Evolutionary conservation across 164 flowering plant species (phyloP).

Genomic region (grape (Vitis vinifera)): ASM3070453v1 NC_081818.1:30162501-30163000

Average conservation of each 20-base stretch:
- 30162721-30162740: constrained; percentile 4
- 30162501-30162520: constrained; percentile 1
- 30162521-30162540: constrained; percentile 7
- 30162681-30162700: constrained; percentile 40
- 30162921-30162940: constrained; percentile 32
- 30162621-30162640: constrained; percentile 3
- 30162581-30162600: constrained; percentile 27
- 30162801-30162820: constrained; percentile 38
- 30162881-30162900: constrained; percentile 40
- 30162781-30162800: constrained; percentile 36
- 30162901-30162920: constrained; percentile 35
- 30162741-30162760: background rate
- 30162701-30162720: constrained; percentile 29
- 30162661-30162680: constrained; percentile 45
- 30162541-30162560: constrained; percentile 21
- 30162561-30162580: constrained; percentile 65
- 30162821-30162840: constrained; percentile 51
- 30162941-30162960: constrained; percentile 17
- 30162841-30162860: constrained; percentile 42
- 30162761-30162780: constrained; percentile 9
- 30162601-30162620: constrained; percentile 13
- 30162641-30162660: constrained; percentile 13
- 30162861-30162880: constrained; percentile 35
- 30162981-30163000: constrained; percentile 17
- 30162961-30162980: constrained; percentile 28